These are phyloP conservation scores for Bacterosira constricta DNA, from an alignment of 108 stramenopile species.

Conservation along the genomic window DNA sequence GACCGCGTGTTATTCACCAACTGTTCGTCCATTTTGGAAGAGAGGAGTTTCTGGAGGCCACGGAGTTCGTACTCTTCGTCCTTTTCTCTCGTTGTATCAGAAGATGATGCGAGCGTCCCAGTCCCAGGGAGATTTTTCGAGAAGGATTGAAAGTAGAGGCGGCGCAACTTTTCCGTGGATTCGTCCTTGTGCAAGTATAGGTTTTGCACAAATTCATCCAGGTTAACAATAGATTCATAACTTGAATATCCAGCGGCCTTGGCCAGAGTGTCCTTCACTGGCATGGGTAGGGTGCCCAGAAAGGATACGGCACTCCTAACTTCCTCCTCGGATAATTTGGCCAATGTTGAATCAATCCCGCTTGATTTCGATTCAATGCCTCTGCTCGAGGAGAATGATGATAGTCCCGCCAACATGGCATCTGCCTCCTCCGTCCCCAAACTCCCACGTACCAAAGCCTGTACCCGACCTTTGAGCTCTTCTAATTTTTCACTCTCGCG, in stretches of 20 bases:
- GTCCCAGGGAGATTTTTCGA: slow-evolving; percentile 4
- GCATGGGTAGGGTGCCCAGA: slow-evolving; percentile 7
- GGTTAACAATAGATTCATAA: slow-evolving; percentile 10
- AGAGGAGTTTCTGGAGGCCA: slow-evolving; percentile 10
- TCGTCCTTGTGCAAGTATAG: slow-evolving; percentile 9
- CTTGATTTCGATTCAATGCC: background rate
- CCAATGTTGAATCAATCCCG: background rate
- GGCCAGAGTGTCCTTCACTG: slow-evolving; percentile 30
- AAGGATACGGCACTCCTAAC: slow-evolving; percentile 16
- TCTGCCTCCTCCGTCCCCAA: slow-evolving; percentile 30
- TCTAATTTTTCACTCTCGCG: background rate
- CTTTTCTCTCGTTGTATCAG: slow-evolving; percentile 1
- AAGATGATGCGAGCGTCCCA: background rate
- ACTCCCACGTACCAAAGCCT: slow-evolving; percentile 25
- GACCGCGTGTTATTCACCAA: slow-evolving; percentile 21
- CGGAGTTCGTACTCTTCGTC: slow-evolving; percentile 30
- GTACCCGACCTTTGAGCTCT: slow-evolving; percentile 22
- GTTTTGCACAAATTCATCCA: slow-evolving; percentile 9
- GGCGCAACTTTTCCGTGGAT: slow-evolving; percentile 17
- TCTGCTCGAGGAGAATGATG: slow-evolving; percentile 7
- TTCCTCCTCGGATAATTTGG: slow-evolving; percentile 23
- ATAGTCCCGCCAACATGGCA: slow-evolving; percentile 16
- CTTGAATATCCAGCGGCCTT: slow-evolving; percentile 15
- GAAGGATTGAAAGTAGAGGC: slow-evolving; percentile 24
- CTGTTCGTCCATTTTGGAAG: slow-evolving; percentile 8